phyloP scores from a whole-genome alignment of 2,329 filamentous ascomycete genomes.

The Immersiporthe knoxdaviesiana region DNA sequence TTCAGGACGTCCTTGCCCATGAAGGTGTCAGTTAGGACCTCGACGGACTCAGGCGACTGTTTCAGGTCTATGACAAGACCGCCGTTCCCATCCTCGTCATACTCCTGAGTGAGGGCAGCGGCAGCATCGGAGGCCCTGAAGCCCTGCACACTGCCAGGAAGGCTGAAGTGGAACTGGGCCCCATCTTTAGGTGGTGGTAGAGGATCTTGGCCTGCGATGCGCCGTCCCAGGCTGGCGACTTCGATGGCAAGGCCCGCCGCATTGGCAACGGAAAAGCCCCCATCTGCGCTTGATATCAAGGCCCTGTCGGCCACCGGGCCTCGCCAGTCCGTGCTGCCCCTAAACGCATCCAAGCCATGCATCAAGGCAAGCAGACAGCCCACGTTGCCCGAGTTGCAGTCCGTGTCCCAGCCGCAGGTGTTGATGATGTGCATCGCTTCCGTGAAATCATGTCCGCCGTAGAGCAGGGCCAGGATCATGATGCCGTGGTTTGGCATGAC shows the following conservation, averaged over 20 bases:
- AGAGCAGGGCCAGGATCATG: conserved; percentile 41
- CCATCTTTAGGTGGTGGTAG: conserved; percentile 38
- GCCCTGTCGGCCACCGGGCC: conserved; percentile 41
- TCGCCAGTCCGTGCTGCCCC: conserved; percentile 38
- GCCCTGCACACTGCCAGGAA: conserved; percentile 43
- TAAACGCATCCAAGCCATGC: conserved; percentile 38
- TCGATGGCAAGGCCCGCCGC: conserved; percentile 39
- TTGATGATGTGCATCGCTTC: conserved; percentile 43
- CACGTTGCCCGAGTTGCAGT: conserved; percentile 44
- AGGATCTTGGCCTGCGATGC: conserved; percentile 32
- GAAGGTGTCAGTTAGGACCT: conserved; percentile 37
- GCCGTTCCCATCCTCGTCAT: conserved; percentile 11
- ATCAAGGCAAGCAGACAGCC: conserved; percentile 43
- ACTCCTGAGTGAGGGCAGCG: neutral
- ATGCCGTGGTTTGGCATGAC: conserved; percentile 42
- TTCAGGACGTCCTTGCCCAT: conserved; percentile 31
- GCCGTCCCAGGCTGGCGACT: conserved; percentile 36
- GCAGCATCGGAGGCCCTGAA: conserved; percentile 31
- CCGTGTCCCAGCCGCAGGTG: conserved; percentile 44
- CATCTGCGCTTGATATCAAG: conserved; percentile 42
- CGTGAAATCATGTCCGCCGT: conserved; percentile 37
- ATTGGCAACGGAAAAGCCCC: conserved; percentile 43
- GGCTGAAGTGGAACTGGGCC: conserved; percentile 43
- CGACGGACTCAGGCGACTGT: conserved; percentile 17
- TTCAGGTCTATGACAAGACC: conserved; percentile 24